phyloP scores from a whole-genome alignment of 2,329 filamentous ascomycete genomes.

The Camillea tinctor region DNA sequence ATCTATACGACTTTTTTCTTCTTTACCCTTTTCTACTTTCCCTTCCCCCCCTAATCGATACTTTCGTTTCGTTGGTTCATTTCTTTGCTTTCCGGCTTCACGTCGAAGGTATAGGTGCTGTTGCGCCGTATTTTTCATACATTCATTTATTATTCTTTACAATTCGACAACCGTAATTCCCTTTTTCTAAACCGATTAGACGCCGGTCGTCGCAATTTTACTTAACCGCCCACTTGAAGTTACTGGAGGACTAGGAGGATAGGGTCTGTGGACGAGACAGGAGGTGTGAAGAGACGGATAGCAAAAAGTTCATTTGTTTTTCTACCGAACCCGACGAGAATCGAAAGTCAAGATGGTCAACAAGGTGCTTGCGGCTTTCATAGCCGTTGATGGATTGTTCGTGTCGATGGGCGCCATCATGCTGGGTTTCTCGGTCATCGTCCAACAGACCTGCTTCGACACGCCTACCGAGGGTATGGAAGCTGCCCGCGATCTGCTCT shows the following conservation, averaged over 20 bases:
- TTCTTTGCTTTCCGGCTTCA: constrained; percentile 19
- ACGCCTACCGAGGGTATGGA: constrained; percentile 44
- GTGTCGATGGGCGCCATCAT: constrained; percentile 53
- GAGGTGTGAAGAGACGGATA: constrained; percentile 8
- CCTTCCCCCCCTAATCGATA: constrained; percentile 9
- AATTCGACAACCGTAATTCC: constrained; percentile 17
- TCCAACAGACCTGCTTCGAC: constrained; percentile 45
- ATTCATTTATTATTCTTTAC: constrained; percentile 22
- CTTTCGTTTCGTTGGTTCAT: constrained; percentile 16
- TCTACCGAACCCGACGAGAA: not conserved
- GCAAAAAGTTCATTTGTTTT: not conserved
- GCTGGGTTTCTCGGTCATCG: constrained; percentile 55
- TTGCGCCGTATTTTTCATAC: constrained; percentile 16
- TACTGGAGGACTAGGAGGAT: constrained; percentile 12
- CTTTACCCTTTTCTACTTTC: constrained; percentile 12
- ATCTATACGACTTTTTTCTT: constrained; percentile 14
- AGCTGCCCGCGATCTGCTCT: constrained; percentile 51
- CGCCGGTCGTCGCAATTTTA: constrained; percentile 26
- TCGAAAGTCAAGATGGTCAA: constrained; percentile 46
- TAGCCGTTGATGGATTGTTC: constrained; percentile 51
- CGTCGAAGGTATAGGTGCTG: constrained; percentile 21
- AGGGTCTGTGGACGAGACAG: constrained; percentile 14
- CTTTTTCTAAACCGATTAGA: not conserved
- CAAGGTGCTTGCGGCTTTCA: constrained; percentile 52
- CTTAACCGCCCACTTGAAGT: constrained; percentile 1